Evolutionary conservation across 148 eudicot species (phyloP).

Genomic region (Rhododendron henanense): DNA sequence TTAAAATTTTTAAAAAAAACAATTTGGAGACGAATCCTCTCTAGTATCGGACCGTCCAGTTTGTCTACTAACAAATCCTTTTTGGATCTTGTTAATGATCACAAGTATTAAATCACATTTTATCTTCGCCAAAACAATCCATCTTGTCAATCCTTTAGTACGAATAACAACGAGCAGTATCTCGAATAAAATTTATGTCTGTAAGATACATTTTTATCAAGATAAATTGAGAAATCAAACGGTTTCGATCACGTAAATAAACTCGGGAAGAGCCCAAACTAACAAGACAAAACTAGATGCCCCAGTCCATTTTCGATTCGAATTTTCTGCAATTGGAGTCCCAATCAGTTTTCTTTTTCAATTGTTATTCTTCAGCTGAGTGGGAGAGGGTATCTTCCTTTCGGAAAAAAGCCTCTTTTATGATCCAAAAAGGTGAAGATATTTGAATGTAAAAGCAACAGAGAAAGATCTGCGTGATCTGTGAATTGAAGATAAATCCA

Average conservation of each 20-base stretch:
- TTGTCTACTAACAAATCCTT: not conserved
- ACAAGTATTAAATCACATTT: too few relatives aligned
- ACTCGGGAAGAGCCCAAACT: not conserved
- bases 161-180: not conserved
- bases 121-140: too few relatives aligned
- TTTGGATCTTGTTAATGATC: not conserved
- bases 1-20: too few relatives aligned
- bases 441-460: not conserved
- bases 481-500: not conserved
- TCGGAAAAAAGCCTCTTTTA: not conserved
- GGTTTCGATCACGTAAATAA: not conserved
- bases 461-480: not conserved
- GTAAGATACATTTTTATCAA: too few relatives aligned
- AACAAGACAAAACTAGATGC: not conserved
- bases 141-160: not conserved
- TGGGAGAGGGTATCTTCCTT: constrained; percentile 10
- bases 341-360: not conserved
- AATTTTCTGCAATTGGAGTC: not conserved
- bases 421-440: not conserved
- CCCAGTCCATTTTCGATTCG: not conserved
- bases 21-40: not conserved
- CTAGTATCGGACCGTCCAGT: not conserved
- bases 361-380: not conserved
- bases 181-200: not conserved
- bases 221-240: not conserved